Evolutionary conservation across 2,329 filamentous ascomycete species (phyloP).

Genomic region (Pezizomycotina sp.): DNA sequence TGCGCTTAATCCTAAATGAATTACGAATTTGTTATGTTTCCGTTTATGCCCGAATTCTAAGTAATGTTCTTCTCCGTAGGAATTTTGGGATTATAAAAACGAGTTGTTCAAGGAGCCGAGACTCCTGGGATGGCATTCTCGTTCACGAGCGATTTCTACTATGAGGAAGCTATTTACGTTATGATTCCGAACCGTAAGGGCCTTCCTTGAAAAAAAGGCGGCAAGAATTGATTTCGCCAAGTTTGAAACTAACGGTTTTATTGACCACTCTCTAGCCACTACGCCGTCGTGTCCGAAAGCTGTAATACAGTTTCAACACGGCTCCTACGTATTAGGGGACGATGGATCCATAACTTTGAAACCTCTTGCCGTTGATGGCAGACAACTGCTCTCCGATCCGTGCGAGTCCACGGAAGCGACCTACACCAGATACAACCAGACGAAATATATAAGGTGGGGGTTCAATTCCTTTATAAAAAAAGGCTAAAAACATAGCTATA

Average conservation of each 20-base stretch:
- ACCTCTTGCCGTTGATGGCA: conserved; percentile 49
- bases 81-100: conserved; percentile 51
- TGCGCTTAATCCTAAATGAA: conserved; percentile 8
- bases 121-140: conserved; percentile 58
- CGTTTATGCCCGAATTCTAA: conserved; percentile 6
- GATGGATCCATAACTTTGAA: conserved; percentile 44
- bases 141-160: conserved; percentile 50
- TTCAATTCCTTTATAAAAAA: not conserved
- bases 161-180: conserved; percentile 53
- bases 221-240: not conserved
- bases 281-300: conserved; percentile 45
- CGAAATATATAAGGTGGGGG: conserved; percentile 44
- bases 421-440: conserved; percentile 52
- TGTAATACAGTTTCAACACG: conserved; percentile 60
- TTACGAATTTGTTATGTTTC: not conserved
- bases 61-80: conserved; percentile 35
- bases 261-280: conserved; percentile 32
- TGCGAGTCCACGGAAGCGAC: conserved; percentile 39
- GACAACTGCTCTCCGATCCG: conserved; percentile 49
- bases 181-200: conserved; percentile 50
- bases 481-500: not conserved
- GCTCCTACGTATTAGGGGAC: conserved; percentile 39
- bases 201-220: not conserved
- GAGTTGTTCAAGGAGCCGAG: conserved; percentile 50
- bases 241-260: conserved; percentile 1